These are phyloP conservation scores for Isoetes taiwanensis DNA, from an alignment of 75 land plant genomes.

Conservation along the genomic window DNA sequence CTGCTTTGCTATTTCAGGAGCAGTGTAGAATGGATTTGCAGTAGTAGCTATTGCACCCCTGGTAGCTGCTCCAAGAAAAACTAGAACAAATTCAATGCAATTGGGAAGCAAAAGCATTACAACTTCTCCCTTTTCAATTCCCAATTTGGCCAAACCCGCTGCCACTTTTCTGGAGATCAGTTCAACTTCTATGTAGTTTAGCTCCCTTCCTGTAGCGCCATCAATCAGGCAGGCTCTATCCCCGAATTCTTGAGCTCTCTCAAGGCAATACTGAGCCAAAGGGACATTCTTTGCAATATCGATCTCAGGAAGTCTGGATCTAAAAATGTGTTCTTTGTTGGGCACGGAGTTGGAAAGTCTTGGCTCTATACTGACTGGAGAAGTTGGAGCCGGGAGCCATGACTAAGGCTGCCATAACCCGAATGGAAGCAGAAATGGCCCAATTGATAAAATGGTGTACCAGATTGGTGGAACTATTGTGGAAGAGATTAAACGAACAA, in stretches of 20 bases:
- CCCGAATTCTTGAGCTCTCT: not conserved
- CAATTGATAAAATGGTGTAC: too few species aligned
- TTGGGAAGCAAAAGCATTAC: slow-evolving; percentile 12
- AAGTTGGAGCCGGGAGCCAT: too few species aligned
- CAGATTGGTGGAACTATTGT: too few species aligned
- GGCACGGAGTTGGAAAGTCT: too few species aligned
- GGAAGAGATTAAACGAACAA: too few species aligned
- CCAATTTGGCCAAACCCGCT: slow-evolving; percentile 1
- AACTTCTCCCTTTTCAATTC: slow-evolving; percentile 3
- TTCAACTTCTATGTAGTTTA: not conserved
- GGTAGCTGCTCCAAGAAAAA: slow-evolving; percentile 4
- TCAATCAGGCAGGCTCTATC: slow-evolving; percentile 4
- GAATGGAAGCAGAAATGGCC: too few species aligned
- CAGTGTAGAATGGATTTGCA: slow-evolving; percentile 10
- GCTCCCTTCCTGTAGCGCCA: not conserved
- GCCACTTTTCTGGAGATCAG: not conserved
- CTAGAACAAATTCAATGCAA: slow-evolving; percentile 8
- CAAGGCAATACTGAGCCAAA: slow-evolving; percentile 64
- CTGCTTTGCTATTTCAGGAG: slow-evolving; percentile 2
- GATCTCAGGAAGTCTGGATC: slow-evolving; percentile 70
- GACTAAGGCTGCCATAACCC: too few species aligned
- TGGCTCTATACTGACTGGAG: too few species aligned
- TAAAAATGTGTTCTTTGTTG: slow-evolving; percentile 30
- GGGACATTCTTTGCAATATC: slow-evolving; percentile 49
- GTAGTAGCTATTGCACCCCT: slow-evolving; percentile 6